Evolutionary conservation across 2,329 filamentous ascomycete genomes (phyloP).

Genomic region (Truncatella angustata): DNA sequence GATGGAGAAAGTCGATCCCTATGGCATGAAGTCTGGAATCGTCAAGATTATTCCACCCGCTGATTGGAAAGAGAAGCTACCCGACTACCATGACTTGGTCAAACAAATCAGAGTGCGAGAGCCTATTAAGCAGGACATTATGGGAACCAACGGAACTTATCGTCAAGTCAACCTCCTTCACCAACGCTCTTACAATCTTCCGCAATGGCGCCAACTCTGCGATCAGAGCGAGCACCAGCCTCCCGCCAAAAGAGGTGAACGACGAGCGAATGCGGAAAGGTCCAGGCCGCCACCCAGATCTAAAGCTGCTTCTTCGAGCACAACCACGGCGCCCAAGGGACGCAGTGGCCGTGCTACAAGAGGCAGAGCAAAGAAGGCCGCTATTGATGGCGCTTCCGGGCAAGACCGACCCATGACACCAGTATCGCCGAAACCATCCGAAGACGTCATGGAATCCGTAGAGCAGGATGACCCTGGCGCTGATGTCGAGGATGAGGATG

Average conservation of each 20-base stretch:
- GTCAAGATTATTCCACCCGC: slow-evolving; percentile 91
- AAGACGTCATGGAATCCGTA: slow-evolving; percentile 43
- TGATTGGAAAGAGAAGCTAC: slow-evolving; percentile 86
- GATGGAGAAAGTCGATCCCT: slow-evolving; percentile 83
- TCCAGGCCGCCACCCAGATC: slow-evolving; percentile 41
- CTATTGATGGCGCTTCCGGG: slow-evolving; percentile 36
- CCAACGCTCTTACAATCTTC: slow-evolving; percentile 91
- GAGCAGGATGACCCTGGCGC: slow-evolving; percentile 43
- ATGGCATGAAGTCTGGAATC: slow-evolving; percentile 97
- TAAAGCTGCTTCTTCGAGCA: slow-evolving; percentile 31
- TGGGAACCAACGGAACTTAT: slow-evolving; percentile 91
- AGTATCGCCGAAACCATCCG: slow-evolving; percentile 48
- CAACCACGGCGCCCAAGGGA: slow-evolving; percentile 35
- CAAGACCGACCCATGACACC: slow-evolving; percentile 57
- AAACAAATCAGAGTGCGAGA: slow-evolving; percentile 94
- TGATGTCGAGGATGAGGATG: slow-evolving; percentile 45
- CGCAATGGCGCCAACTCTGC: slow-evolving; percentile 91
- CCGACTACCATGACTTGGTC: slow-evolving; percentile 76
- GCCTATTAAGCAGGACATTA: slow-evolving; percentile 97
- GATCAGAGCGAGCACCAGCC: slow-evolving; percentile 96
- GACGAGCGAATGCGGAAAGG: slow-evolving; percentile 60
- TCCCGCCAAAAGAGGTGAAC: slow-evolving; percentile 82
- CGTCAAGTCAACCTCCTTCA: slow-evolving; percentile 97
- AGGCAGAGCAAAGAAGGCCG: slow-evolving; percentile 34
- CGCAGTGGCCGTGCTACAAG: slow-evolving; percentile 39